Evolutionary conservation across 1,284 basidiomycete genomes (phyloP), one percentile per base, ranked within the genome.

Genomic region (Spongispora temasekensis): DNA sequence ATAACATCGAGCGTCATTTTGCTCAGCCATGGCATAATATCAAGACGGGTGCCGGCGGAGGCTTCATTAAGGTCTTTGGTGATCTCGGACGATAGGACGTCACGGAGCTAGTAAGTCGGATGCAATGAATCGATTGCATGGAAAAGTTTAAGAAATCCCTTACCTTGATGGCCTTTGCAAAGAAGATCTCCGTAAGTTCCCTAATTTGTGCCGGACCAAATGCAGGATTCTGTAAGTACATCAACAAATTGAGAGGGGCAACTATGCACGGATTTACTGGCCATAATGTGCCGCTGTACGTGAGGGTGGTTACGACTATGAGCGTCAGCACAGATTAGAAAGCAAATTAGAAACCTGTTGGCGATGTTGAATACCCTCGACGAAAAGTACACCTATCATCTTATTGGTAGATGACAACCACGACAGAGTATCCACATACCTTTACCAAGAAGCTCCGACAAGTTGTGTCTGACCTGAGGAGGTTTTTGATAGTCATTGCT

Each of bases 1-100:
- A 92, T 90, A 27, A 90, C 78, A 65, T 91, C 89, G 35, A 91
- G 75, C 0, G 89, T 90, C 59, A 79, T 77, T 57, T 79, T 80
- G 50, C 78, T 83, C 13, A 90, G 70, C 78, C 83, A 86, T 0
- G 79, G 71, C 5, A 87, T 72, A 3, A 84, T 78, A 59, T 91
- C 83, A 28, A 84, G 68, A 4, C 67, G 71, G 23, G 42, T 31
- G 0, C 58, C 37, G 7, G 52, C 40, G 17, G 52, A 55, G 5
- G 42, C 35, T 34, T 68, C 76, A 23, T 34, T 30, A 23, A 56
- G 37, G 27, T 65, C 58, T 61, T 72, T 71, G n/a, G 65, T 56
- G 25, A 74, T 64, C 57, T 81, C 72, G 1, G 62, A 53, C 3
- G 63, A 66, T 81, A 78, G 83, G 21, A 79, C 64, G 61, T 84